Evolutionary conservation across 345 rosid genomes (phyloP).

Genomic region (Salix koriyanagi): DNA sequence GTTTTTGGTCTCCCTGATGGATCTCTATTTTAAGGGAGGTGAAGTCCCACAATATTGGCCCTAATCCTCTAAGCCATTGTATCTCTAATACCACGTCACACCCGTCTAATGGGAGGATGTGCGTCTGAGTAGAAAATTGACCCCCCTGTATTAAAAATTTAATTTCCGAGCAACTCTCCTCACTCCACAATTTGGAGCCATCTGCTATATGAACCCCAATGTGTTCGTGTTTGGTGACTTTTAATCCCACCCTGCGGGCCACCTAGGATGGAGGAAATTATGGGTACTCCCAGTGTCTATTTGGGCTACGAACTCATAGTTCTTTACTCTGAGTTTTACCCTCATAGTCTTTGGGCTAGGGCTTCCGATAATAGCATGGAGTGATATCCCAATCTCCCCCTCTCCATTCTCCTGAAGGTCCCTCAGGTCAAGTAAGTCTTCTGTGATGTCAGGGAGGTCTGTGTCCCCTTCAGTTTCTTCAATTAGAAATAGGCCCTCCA

Average conservation of each 20-base stretch:
- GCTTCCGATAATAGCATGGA: background rate
- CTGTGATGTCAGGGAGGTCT: too few species aligned
- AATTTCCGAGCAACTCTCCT: background rate
- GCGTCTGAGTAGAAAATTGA: too few species aligned
- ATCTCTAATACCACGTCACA: too few species aligned
- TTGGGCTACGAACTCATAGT: too few species aligned
- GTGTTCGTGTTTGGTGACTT: background rate
- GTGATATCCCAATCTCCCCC: background rate
- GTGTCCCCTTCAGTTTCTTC: too few species aligned
- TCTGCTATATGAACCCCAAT: background rate
- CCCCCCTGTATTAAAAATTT: too few species aligned
- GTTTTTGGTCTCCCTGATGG: fast-evolving
- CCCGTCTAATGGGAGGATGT: background rate
- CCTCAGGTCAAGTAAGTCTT: too few species aligned
- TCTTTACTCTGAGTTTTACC: fast-evolving
- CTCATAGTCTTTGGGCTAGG: background rate
- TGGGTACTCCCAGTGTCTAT: background rate
- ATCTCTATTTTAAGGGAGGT: background rate
- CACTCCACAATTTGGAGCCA: background rate
- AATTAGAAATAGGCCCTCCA: background rate
- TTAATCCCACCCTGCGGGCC: background rate
- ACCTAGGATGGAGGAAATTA: background rate
- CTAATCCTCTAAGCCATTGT: too few species aligned
- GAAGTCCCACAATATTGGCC: background rate
- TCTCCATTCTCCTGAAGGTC: background rate